phyloP scores from a whole-genome alignment of 1,139 yeast species.

The Kodamaea derodonti region DNA sequence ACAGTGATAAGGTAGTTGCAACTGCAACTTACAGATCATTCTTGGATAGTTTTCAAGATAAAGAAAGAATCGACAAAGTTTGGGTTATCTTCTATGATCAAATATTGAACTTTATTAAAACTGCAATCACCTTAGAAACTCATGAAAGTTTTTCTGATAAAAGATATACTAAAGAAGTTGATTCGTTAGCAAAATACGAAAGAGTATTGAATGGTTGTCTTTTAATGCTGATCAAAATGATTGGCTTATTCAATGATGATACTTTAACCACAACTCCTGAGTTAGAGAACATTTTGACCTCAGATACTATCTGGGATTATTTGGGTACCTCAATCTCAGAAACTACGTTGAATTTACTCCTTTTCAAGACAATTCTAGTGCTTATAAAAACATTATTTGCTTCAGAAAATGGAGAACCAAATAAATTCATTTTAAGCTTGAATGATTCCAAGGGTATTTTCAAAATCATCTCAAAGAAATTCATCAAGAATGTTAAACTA shows the following conservation, averaged over 20 bases:
- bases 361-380: constrained; percentile 43
- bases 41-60: constrained; percentile 52
- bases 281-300: constrained; percentile 20
- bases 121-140: constrained; percentile 53
- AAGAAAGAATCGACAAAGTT: constrained; percentile 53
- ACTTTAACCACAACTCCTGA: constrained; percentile 19
- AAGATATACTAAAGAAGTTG: constrained; percentile 65
- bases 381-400: constrained; percentile 26
- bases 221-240: constrained; percentile 44
- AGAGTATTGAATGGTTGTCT: constrained; percentile 55
- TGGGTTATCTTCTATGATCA: constrained; percentile 58
- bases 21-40: constrained; percentile 47
- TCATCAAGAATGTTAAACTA: constrained; percentile 50
- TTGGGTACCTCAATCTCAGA: constrained; percentile 23
- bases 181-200: constrained; percentile 61
- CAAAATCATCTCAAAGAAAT: constrained; percentile 45
- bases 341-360: constrained; percentile 36
- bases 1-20: constrained; percentile 61
- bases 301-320: constrained; percentile 44
- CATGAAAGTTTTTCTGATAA: constrained; percentile 70
- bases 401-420: constrained; percentile 7
- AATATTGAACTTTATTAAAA: constrained; percentile 51
- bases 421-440: constrained; percentile 12
- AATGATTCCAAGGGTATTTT: constrained; percentile 26
- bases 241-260: constrained; percentile 18